Base-by-base conservation (phyloP, 495 filamentous ascomycete species). In the Symbiotaphrina buchneri region DNA sequence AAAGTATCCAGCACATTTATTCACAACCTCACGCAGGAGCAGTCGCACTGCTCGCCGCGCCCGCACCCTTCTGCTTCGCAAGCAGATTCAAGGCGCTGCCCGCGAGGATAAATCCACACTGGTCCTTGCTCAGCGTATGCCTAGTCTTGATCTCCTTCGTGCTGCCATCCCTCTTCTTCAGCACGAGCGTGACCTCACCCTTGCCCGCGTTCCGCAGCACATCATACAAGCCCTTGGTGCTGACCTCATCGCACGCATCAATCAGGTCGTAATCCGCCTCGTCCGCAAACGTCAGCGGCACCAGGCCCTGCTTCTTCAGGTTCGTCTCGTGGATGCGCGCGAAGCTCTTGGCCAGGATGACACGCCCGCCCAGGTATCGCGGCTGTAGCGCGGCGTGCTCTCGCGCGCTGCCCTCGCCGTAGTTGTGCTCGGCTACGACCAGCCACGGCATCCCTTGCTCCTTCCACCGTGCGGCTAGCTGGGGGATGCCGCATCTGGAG, bases 281-380 rank as follows among this genome's bases (percentile, higher is more conserved):
- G 44, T 87, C 61, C 2, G 55, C 78, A 43, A 97, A 92, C 0
- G 78, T 90, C 37, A 97, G 54, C 0, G 87, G 87, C 14, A 94
- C 82, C 10, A 97, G 75, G 36, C 87, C 87, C 58, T 97, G 87
- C 61, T 97, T 95, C 71, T 97, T 97, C 19, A 97, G 56, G 54
- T 97, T 97, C 11, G 87, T 93, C 62, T 97, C 90, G 56, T 97
- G 87, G 51, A 97, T 97, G 26, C 87, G 65, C 2, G 87, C 87
- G 48, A 97, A 95, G 47, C 62, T 71, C 63, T 95, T 95, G 33
- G 74, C 61, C 16, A 95, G 67, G 27, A 97, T 80, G 41, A 93
- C 53, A 10, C 85, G 61, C 21, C 80, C 81, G 30, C 87, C 87
- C 0, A 97, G 69, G 51, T 87, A 95, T 1, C 87, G 60, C 8